These are phyloP conservation scores for Cucumis hystrix DNA, from an alignment of 306 rosid genomes.

Conservation along the genomic window DNA sequence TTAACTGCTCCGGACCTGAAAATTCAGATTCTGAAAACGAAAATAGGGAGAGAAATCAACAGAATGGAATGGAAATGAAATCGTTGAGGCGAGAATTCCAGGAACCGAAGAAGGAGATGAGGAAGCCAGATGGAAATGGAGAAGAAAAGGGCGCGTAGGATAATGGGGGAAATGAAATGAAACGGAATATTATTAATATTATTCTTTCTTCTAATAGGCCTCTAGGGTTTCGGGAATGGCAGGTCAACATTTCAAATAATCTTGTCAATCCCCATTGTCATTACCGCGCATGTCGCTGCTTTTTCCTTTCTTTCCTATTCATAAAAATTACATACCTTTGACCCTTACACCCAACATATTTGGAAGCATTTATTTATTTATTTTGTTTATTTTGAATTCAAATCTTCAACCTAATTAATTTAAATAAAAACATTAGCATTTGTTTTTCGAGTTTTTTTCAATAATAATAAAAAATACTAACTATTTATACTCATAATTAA, in stretches of 20 bases:
- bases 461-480: too few relatives aligned
- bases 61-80: neutral
- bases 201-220: too few relatives aligned
- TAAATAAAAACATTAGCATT: too few relatives aligned
- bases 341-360: neutral
- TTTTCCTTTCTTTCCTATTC: neutral
- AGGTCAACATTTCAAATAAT: neutral
- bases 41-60: neutral
- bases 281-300: neutral
- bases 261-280: neutral
- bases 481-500: too few relatives aligned
- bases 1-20: neutral
- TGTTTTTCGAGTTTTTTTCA: too few relatives aligned
- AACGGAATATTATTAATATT: neutral
- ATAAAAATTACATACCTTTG: neutral
- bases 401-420: too few relatives aligned
- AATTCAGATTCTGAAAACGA: neutral
- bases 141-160: neutral
- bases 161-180: neutral
- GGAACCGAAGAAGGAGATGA: neutral
- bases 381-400: too few relatives aligned
- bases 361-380: neutral
- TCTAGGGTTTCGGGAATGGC: conserved; percentile 1
- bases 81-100: neutral
- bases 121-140: neutral